These are phyloP conservation scores for Pseudocercospora macadamiae DNA, from an alignment of 2,329 filamentous ascomycete genomes.

Conservation along the genomic window DNA sequence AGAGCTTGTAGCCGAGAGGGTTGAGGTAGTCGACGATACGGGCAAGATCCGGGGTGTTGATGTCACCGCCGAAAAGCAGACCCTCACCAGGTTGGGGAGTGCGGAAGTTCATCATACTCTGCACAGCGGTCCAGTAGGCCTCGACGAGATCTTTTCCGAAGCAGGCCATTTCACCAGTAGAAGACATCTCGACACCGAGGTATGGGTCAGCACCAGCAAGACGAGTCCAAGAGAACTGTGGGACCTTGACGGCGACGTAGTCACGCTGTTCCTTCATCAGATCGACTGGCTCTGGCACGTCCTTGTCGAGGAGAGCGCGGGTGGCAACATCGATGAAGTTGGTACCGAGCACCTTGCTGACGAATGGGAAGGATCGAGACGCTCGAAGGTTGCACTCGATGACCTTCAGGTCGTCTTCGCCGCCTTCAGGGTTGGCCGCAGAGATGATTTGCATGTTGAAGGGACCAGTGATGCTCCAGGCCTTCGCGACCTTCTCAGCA, in stretches of 20 bases:
- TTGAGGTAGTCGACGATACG: constrained; percentile 83
- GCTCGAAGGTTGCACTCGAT: constrained; percentile 98
- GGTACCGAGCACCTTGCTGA: constrained; percentile 91
- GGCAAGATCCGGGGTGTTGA: constrained; percentile 69
- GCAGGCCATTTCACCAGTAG: constrained; percentile 97
- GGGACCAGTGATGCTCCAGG: constrained; percentile 94
- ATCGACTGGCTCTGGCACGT: constrained; percentile 82
- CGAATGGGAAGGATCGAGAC: constrained; percentile 96
- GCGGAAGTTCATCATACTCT: constrained; percentile 99
- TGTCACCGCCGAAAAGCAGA: constrained; percentile 89
- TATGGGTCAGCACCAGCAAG: constrained; percentile 96
- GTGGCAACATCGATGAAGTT: constrained; percentile 98
- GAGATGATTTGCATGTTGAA: constrained; percentile 99
- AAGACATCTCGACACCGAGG: constrained; percentile 96
- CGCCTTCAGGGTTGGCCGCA: constrained; percentile 74
- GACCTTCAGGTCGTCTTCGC: constrained; percentile 81
- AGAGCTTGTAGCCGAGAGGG: constrained; percentile 93
- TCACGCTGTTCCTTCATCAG: constrained; percentile 87
- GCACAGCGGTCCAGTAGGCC: constrained; percentile 95
- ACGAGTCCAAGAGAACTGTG: constrained; percentile 98
- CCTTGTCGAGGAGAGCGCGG: constrained; percentile 82
- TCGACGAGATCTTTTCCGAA: constrained; percentile 96
- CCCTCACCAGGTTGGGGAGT: constrained; percentile 93
- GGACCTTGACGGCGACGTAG: constrained; percentile 95
- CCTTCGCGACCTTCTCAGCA: constrained; percentile 92